Percentiles rank a stretch among this genome's conserved stretches.
Evolutionary conservation across 2,329 filamentous ascomycete species (phyloP).

Genomic region (Rugonectria rugulosa): DNA sequence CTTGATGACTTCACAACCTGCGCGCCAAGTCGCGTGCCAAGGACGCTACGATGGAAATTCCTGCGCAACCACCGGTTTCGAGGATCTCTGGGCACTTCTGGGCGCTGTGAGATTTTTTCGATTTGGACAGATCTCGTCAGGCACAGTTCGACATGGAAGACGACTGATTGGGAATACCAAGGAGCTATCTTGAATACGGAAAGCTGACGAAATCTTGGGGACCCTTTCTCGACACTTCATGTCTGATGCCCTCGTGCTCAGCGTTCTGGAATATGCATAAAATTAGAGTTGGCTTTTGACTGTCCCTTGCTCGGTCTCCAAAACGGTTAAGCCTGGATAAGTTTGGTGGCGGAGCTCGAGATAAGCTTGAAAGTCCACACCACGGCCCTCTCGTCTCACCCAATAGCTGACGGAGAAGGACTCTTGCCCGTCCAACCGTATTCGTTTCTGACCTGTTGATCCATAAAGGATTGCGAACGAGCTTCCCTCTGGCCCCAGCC

Average conservation of each 20-base stretch:
- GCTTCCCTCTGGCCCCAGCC: background rate
- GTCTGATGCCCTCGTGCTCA: background rate
- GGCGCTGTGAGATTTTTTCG: background rate
- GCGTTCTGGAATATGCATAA: conserved; percentile 9
- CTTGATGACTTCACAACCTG: background rate
- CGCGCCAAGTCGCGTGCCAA: background rate
- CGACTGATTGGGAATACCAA: background rate
- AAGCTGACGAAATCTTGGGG: too few relatives aligned
- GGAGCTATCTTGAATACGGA: too few relatives aligned
- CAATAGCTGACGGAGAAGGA: background rate
- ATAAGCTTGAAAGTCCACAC: conserved; percentile 14
- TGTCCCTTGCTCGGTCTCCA: conserved; percentile 1
- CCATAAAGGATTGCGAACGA: too few relatives aligned
- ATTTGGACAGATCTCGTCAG: background rate
- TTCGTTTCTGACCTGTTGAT: background rate
- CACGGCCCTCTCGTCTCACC: background rate
- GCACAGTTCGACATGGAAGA: background rate
- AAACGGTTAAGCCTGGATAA: conserved; percentile 3
- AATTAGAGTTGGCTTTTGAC: conserved; percentile 12
- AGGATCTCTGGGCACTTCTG: conserved; percentile 1
- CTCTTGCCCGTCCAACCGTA: too few relatives aligned
- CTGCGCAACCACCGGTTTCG: background rate
- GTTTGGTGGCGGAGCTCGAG: conserved; percentile 5
- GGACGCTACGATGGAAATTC: background rate
- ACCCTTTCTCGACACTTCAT: background rate